Evolutionary conservation across 495 filamentous ascomycete genomes (phyloP).

Genomic region (Trichodelitschia bisporula): DNA sequence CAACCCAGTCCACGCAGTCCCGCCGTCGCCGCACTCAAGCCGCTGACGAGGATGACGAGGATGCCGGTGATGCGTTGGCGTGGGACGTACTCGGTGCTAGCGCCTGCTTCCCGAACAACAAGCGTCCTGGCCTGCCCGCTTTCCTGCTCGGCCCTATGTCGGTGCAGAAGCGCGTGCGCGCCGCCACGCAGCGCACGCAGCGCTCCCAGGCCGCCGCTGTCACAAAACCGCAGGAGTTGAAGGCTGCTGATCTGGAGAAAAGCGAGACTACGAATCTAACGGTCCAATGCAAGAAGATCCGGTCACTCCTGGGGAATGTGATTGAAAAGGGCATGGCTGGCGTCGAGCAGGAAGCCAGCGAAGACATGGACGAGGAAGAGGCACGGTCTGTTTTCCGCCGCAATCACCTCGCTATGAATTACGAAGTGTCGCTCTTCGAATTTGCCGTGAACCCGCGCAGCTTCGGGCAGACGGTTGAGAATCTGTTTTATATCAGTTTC

Average conservation of each 20-base stretch:
- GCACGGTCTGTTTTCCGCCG: conserved; percentile 21
- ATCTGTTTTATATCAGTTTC: conserved; percentile 92
- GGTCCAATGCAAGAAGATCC: conserved; percentile 38
- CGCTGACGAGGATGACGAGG: conserved; percentile 28
- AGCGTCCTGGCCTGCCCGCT: conserved; percentile 50
- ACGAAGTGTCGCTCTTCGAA: conserved; percentile 37
- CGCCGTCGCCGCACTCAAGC: not conserved
- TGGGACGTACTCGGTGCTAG: conserved; percentile 66
- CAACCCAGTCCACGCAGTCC: conserved; percentile 20
- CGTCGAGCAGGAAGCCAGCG: conserved; percentile 16
- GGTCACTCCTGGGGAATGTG: conserved; percentile 17
- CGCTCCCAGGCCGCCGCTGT: too few species aligned
- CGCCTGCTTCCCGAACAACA: conserved; percentile 45
- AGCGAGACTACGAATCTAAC: conserved; percentile 54
- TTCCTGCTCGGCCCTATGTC: conserved; percentile 82
- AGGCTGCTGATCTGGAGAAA: conserved; percentile 42
- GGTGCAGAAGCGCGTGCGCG: conserved; percentile 57
- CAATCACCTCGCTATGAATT: conserved; percentile 22
- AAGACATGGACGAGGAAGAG: conserved; percentile 7
- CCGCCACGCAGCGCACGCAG: conserved; percentile 35
- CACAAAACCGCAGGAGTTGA: conserved; percentile 58
- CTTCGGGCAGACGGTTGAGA: conserved; percentile 91
- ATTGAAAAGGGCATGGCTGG: conserved; percentile 14
- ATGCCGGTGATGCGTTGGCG: conserved; percentile 45
- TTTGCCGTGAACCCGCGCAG: conserved; percentile 74